Percentiles rank a stretch among this genome's conserved stretches.
Evolutionary conservation across 306 rosid species (phyloP).

Genomic region (Cercis canadensis): DNA sequence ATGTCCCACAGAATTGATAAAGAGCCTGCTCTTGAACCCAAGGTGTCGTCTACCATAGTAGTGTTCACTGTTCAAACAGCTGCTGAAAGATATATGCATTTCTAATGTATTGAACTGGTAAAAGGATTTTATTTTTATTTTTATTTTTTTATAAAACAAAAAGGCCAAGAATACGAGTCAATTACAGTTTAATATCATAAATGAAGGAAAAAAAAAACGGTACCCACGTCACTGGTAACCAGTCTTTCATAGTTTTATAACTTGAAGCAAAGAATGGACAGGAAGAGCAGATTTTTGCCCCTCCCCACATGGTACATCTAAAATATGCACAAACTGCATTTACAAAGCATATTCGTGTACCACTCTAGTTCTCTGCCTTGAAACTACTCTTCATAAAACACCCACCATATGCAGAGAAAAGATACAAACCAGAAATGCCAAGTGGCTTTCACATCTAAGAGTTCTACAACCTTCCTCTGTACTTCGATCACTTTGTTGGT

Average conservation of each 20-base stretch:
- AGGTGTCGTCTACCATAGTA: too few species aligned
- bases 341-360: neutral
- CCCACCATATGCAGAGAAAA: neutral
- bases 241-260: too few species aligned
- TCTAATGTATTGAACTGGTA: neutral
- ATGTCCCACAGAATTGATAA: too few species aligned
- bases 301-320: neutral
- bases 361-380: neutral
- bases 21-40: too few species aligned
- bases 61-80: too few species aligned
- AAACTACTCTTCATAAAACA: neutral
- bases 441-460: neutral
- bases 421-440: neutral
- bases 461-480: neutral
- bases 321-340: neutral
- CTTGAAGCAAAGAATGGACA: too few species aligned
- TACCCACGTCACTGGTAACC: too few species aligned
- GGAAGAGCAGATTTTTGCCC: neutral
- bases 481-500: constrained; percentile 9
- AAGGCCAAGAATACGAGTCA: too few species aligned
- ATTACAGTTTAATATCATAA: too few species aligned
- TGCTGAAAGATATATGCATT: neutral
- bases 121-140: neutral
- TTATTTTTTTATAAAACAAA: too few species aligned
- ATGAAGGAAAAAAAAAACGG: too few species aligned